Base-by-base conservation (phyloP, 2,329 filamentous ascomycete genomes). In the Aspergillus japonicus region DNA sequence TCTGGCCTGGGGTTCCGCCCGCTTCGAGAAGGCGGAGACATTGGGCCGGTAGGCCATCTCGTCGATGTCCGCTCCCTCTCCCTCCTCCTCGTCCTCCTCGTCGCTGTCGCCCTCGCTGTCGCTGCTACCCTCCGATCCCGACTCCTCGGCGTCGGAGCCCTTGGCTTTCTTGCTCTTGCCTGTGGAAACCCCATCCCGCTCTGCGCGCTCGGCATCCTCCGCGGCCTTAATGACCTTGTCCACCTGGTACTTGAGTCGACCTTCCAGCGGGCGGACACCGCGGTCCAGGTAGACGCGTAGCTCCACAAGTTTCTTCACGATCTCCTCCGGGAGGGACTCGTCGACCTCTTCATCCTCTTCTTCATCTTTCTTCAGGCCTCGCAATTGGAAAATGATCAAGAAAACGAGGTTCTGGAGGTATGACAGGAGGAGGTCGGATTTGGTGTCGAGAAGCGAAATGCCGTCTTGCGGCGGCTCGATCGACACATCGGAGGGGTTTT, bases 371-470 rank as follows among this genome's bases (percentile, higher is more conserved):
- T 35, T 76, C 62, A 71, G 87, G 86, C 60, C 67, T 35, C 91
- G 87, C 21, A 98, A 77, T 71, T 96, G 94, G 42, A 96, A 77
- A 1, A 96, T 80, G 49, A 96, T 89, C 47, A 96, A 80, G 68
- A 96, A 96, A 49, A 95, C 91, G 4, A 98, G 86, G 70, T 96
- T 96, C 71, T 99, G 94, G 0, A 99, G 83, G 77, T 99, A 99
- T 4, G 94, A 94, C 44, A 99, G 87, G 19, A 99, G 87, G n/a
- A 99, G 84, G 73, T 99, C 95, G 77, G 96, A 98, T 80, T 99
- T 99, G 65, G 91, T 87, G 73, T 98, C 92, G 70, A 99, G 88
- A 1, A 99, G 86, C 0, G 95, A 97, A 60, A 99, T 95, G 71
- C 95, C 94, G 69, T 96, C 87, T 64, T 88, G 83, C 1, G 90